These are phyloP conservation scores for Plasmodium falciparum DNA, from an alignment of 169 alveolate genomes.

Conservation along the genomic window DNA sequence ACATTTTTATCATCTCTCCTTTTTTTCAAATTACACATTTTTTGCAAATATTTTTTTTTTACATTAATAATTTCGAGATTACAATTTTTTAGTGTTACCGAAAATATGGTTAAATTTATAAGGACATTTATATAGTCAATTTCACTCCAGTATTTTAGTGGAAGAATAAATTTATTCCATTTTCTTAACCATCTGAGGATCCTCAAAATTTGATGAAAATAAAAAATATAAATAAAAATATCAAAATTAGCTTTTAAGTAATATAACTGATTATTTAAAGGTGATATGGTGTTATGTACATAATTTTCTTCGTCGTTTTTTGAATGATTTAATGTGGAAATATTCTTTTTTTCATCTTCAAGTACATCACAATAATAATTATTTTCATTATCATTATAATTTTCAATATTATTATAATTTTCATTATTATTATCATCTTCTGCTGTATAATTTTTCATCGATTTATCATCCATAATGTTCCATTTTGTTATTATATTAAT, in stretches of 20 bases:
- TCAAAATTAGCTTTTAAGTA: slow-evolving; percentile 72
- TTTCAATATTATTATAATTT: slow-evolving; percentile 1
- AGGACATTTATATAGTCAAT: slow-evolving; percentile 27
- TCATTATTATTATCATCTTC: not conserved
- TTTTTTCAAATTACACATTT: not conserved
- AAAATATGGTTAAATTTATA: slow-evolving; percentile 51
- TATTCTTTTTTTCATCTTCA: not conserved
- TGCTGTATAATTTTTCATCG: no score
- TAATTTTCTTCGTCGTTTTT: slow-evolving; percentile 7
- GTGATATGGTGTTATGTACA: slow-evolving; percentile 32
- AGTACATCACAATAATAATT: not conserved
- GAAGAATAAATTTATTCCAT: slow-evolving; percentile 48
- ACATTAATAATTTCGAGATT: slow-evolving; percentile 54
- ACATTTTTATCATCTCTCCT: no score
- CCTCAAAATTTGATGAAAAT: slow-evolving; percentile 45
- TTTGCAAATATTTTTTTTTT: slow-evolving; percentile 32
- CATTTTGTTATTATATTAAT: slow-evolving; percentile 26
- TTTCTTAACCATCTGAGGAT: slow-evolving; percentile 61
- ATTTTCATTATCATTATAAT: not conserved
- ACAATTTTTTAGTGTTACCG: slow-evolving; percentile 50
- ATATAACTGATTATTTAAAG: slow-evolving; percentile 48
- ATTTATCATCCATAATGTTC: no score
- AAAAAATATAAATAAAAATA: slow-evolving; percentile 52
- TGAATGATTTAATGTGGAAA: not conserved
- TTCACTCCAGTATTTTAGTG: slow-evolving; percentile 43